A percentile compares a stretch with the other conserved stretches of the same genome.
Conservation (phyloP, 1,139 yeast species). For the Suhomyces choctaworum region DNA sequence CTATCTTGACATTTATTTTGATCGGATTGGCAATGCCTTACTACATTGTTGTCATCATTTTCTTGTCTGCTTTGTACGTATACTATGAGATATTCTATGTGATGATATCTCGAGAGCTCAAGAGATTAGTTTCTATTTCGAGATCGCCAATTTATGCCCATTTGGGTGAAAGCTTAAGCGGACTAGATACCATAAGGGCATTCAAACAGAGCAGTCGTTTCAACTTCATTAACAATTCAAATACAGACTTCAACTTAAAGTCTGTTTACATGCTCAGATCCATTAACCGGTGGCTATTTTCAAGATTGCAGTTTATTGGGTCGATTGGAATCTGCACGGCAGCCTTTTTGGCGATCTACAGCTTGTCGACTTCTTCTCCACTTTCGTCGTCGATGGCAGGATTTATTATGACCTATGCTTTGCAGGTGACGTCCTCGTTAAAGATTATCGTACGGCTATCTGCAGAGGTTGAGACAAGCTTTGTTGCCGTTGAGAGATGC, state of each 20-base stretch:
- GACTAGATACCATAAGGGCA: slow-evolving; percentile 62
- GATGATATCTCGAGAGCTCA: slow-evolving; percentile 56
- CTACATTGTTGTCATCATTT: slow-evolving; percentile 43
- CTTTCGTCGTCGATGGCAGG: slow-evolving; percentile 72
- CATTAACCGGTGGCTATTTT: slow-evolving; percentile 70
- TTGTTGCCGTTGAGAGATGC: slow-evolving; percentile 76
- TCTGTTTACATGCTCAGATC: slow-evolving; percentile 57
- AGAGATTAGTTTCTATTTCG: slow-evolving; percentile 35
- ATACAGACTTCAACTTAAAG: slow-evolving; percentile 63
- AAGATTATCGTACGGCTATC: slow-evolving; percentile 63
- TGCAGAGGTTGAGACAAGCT: slow-evolving; percentile 73
- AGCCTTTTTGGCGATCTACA: slow-evolving; percentile 50
- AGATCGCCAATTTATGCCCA: slow-evolving; percentile 65
- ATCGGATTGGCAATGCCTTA: slow-evolving; percentile 54
- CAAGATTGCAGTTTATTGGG: slow-evolving; percentile 69
- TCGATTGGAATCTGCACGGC: slow-evolving; percentile 62
- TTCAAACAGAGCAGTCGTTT: slow-evolving; percentile 55
- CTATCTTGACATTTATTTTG: slow-evolving; percentile 50
- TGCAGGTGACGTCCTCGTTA: slow-evolving; percentile 61
- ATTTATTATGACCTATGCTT: slow-evolving; percentile 68
- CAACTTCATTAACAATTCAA: slow-evolving; percentile 52
- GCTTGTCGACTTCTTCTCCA: slow-evolving; percentile 25
- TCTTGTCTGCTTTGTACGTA: slow-evolving; percentile 45
- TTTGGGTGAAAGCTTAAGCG: slow-evolving; percentile 60
- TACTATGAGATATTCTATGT: slow-evolving; percentile 56